Evolutionary conservation across 1,284 basidiomycete genomes (phyloP), one percentile per base, ranked within the genome.

Genomic region (Leccinum glutinopallens): DNA sequence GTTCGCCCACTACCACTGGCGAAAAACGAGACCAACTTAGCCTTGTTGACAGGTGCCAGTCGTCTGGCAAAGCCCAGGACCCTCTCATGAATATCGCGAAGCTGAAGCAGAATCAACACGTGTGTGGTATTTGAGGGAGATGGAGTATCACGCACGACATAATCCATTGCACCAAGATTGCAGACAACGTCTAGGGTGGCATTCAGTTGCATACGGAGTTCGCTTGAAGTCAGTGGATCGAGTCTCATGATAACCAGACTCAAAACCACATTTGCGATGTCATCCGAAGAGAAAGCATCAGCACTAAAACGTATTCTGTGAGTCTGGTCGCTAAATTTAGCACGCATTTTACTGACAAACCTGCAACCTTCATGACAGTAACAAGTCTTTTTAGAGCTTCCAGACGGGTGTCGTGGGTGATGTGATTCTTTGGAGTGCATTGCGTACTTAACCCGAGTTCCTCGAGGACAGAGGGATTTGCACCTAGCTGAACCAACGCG

Each of bases 181-280:
- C 83, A 85, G 51, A 87, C 66, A 29, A 71, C 66, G 61, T 88
- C 80, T 35, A 89, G 71, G 1, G 81, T 78, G 6, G 76, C 66
- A 59, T 78, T 79, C 57, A 89, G 73, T 17, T 84, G 83, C 41
- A 73, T 75, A 57, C 75, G 76, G 10, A 87, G 74, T 13, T 83
- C 80, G 2, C 73, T 68, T 2, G 80, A 75, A 19, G 81, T 82
- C 7, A 78, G 72, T 0, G 79, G 73, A 69, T 91, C 90, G 66
- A 89, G 80, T 3, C 80, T 86, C 25, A 91, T 73, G 4, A 88
- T 74, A 6, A 87, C 65, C 56, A 91, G 69, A 1, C 79, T 73
- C 55, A 86, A 68, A 7, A 87, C 69, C n/a, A 86, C 71, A 62
- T 84, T 79, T 3, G 84, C 79, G 3, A 84, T 72, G n/a, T 87